These are phyloP conservation scores for Cadophora gregata DNA, from an alignment of 2,329 filamentous ascomycete genomes.

Conservation along the genomic window DNA sequence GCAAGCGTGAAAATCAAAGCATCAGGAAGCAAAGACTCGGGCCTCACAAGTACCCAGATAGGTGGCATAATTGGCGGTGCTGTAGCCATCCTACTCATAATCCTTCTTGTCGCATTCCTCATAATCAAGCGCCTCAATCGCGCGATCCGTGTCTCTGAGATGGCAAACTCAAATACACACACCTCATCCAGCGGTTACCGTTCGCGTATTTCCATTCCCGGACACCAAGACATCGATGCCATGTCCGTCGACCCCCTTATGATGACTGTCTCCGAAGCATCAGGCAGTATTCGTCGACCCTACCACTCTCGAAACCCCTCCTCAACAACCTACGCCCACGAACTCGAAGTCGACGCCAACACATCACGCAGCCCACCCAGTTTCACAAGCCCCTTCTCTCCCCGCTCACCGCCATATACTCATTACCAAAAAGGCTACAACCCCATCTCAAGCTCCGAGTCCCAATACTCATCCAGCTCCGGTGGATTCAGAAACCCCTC, in stretches of 20 bases:
- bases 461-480: slow-evolving; percentile 26
- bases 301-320: slow-evolving; percentile 26
- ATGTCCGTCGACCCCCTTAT: slow-evolving; percentile 43
- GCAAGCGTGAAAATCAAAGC: slow-evolving; percentile 38
- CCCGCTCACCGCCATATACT: slow-evolving; percentile 28
- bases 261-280: slow-evolving; percentile 35
- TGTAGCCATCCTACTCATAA: slow-evolving; percentile 53
- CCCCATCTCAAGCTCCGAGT: slow-evolving; percentile 34
- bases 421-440: slow-evolving; percentile 34
- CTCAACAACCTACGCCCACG: slow-evolving; percentile 27
- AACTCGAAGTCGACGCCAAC: slow-evolving; percentile 33
- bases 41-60: slow-evolving; percentile 47
- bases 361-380: slow-evolving; percentile 30
- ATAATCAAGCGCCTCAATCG: slow-evolving; percentile 56
- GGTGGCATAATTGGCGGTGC: slow-evolving; percentile 61
- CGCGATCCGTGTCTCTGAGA: slow-evolving; percentile 45
- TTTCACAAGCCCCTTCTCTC: slow-evolving; percentile 32
- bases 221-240: slow-evolving; percentile 32
- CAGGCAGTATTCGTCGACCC: slow-evolving; percentile 29
- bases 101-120: slow-evolving; percentile 54
- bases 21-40: slow-evolving; percentile 46
- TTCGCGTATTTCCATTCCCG: slow-evolving; percentile 19
- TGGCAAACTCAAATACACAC: slow-evolving; percentile 28
- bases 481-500: slow-evolving; percentile 26
- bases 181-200: slow-evolving; percentile 29